phyloP scores from a whole-genome alignment of 192 early-diverging fungal genomes.

The Linnemannia schmuckeri region DNA sequence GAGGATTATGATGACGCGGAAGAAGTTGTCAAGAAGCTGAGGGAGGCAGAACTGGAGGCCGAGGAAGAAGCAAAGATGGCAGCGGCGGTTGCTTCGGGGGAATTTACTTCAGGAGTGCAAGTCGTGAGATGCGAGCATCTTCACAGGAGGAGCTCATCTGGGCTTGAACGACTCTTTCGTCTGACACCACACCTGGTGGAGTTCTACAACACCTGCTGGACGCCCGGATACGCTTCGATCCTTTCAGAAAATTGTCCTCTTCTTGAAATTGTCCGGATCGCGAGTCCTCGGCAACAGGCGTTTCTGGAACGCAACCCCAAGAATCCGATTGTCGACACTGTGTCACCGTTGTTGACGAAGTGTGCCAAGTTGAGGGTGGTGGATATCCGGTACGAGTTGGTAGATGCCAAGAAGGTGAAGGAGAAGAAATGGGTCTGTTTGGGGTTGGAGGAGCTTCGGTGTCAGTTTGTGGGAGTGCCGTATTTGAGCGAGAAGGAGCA shows the following conservation, averaged over 20 bases:
- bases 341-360: neutral
- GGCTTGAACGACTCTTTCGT: neutral
- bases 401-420: neutral
- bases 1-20: neutral
- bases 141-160: neutral
- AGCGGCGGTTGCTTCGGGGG: neutral
- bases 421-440: neutral
- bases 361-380: neutral
- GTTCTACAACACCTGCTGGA: neutral
- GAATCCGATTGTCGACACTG: neutral
- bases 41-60: neutral
- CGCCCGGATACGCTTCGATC: neutral
- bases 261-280: neutral
- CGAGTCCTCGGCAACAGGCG: neutral
- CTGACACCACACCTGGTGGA: neutral
- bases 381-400: neutral
- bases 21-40: neutral
- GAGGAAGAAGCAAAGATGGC: neutral
- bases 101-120: neutral
- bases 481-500: neutral
- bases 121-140: neutral
- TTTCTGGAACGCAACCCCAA: neutral
- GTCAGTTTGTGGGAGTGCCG: neutral
- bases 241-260: neutral
- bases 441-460: neutral